phyloP scores from a whole-genome alignment of 306 rosid species.

The Cajanus cajan region DNA sequence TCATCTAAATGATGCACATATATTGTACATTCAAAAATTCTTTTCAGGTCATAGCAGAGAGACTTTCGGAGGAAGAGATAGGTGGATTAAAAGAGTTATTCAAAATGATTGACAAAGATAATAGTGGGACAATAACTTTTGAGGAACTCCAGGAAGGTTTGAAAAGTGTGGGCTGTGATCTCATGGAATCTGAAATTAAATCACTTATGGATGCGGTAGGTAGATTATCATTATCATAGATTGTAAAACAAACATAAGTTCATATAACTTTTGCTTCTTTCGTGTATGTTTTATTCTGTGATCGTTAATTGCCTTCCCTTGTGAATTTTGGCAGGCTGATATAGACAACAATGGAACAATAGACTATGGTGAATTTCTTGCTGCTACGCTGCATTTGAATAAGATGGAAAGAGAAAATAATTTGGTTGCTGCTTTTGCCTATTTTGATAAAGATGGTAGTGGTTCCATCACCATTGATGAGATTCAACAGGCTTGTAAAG shows the following conservation, averaged over 20 bases:
- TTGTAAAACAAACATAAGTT: not conserved
- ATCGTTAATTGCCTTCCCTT: not conserved
- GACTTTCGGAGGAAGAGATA: slow-evolving; percentile 91
- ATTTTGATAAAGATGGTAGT: slow-evolving; percentile 82
- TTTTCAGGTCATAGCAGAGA: slow-evolving; percentile 78
- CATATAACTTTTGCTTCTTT: not conserved
- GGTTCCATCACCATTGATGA: slow-evolving; percentile 87
- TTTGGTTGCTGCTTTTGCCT: slow-evolving; percentile 74
- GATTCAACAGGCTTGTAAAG: slow-evolving; percentile 79
- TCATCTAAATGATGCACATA: not conserved
- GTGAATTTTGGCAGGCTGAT: slow-evolving; percentile 65
- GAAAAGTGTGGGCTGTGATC: slow-evolving; percentile 72
- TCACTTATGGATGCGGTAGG: slow-evolving; percentile 84
- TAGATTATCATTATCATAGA: slow-evolving; percentile 24
- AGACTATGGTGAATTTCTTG: slow-evolving; percentile 89
- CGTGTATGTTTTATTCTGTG: not conserved
- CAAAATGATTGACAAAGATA: slow-evolving; percentile 82
- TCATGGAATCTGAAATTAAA: slow-evolving; percentile 81
- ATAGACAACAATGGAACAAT: slow-evolving; percentile 84
- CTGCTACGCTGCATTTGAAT: slow-evolving; percentile 86
- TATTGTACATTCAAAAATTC: not conserved
- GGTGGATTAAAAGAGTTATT: slow-evolving; percentile 89
- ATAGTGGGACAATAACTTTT: slow-evolving; percentile 76
- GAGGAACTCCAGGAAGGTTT: slow-evolving; percentile 82
- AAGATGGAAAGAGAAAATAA: slow-evolving; percentile 90